These are phyloP conservation scores for Durusdinium trenchii DNA, from an alignment of 73 alveolate species.

Conservation along the genomic window DNA sequence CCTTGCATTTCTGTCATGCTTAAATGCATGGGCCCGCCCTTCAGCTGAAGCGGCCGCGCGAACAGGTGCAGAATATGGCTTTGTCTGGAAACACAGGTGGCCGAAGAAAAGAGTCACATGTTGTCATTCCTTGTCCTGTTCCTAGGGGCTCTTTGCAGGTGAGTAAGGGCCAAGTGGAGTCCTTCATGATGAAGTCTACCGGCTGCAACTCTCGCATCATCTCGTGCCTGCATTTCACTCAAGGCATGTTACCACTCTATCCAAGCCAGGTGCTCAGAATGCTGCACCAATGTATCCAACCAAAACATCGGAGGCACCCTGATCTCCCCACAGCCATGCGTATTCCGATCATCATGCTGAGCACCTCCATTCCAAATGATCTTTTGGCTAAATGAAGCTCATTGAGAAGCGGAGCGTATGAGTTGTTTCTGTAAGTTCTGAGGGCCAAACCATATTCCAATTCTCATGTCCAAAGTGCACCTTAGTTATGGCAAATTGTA, in stretches of 20 bases:
- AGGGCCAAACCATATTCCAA: conserved; percentile 81
- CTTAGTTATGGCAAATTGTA: too few species aligned
- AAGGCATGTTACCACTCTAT: neutral
- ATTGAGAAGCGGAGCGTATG: neutral
- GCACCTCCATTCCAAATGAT: conserved; percentile 40
- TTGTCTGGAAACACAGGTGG: too few species aligned
- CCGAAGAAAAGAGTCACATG: too few species aligned
- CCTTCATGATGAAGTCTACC: conserved; percentile 94
- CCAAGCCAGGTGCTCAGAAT: neutral
- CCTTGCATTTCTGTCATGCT: too few species aligned
- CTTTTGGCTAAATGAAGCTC: neutral
- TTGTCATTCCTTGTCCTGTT: neutral
- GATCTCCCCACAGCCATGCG: conserved; percentile 94
- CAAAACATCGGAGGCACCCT: conserved; percentile 3
- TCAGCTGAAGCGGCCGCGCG: too few species aligned
- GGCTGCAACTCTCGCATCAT: conserved; percentile 92
- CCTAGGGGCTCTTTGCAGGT: neutral
- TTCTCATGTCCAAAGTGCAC: conserved; percentile 95
- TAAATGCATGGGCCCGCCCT: too few species aligned
- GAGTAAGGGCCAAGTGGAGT: neutral
- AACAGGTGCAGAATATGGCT: too few species aligned
- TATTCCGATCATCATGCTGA: conserved; percentile 95
- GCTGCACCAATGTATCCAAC: neutral
- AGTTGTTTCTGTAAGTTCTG: neutral
- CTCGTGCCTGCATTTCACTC: conserved; percentile 35